A percentile compares a stretch with the other conserved stretches of the same genome.
These are phyloP conservation scores for Bonia amplexicaulis DNA, from an alignment of 176 grass and related monocot species.

Conservation along the genomic window DNA sequence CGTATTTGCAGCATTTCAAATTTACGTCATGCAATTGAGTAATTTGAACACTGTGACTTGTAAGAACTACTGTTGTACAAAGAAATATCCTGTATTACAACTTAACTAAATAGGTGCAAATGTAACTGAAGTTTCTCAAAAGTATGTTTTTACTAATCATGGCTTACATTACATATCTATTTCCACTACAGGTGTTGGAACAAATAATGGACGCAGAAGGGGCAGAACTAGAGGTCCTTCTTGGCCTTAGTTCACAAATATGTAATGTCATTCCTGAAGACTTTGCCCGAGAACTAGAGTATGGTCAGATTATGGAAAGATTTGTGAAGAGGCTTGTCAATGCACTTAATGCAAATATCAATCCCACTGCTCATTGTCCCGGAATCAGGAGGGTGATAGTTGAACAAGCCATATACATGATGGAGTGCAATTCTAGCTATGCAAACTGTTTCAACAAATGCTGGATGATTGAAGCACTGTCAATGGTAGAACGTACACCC, in stretches of 20 bases:
- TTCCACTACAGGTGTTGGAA: neutral
- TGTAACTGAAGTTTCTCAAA: neutral
- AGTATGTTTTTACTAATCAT: neutral
- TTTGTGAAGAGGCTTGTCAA: neutral
- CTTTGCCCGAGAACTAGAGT: neutral
- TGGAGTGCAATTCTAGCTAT: neutral
- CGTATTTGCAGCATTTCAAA: too few species aligned
- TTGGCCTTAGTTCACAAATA: slow-evolving; percentile 3
- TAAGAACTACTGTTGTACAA: too few species aligned
- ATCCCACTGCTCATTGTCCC: too few species aligned
- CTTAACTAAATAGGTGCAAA: neutral
- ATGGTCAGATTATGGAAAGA: neutral
- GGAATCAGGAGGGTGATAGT: too few species aligned
- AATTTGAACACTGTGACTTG: too few species aligned
- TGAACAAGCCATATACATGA: neutral
- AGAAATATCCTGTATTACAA: too few species aligned
- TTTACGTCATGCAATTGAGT: too few species aligned
- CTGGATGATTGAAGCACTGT: neutral
- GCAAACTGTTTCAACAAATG: neutral
- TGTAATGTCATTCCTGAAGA: neutral
- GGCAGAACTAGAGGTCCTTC: neutral
- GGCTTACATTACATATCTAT: neutral
- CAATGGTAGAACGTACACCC: neutral
- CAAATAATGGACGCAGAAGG: neutral
- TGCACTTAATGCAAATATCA: neutral